phyloP scores from a whole-genome alignment of 2,329 filamentous ascomycete genomes.

The Leptographium wingfieldii region DNA sequence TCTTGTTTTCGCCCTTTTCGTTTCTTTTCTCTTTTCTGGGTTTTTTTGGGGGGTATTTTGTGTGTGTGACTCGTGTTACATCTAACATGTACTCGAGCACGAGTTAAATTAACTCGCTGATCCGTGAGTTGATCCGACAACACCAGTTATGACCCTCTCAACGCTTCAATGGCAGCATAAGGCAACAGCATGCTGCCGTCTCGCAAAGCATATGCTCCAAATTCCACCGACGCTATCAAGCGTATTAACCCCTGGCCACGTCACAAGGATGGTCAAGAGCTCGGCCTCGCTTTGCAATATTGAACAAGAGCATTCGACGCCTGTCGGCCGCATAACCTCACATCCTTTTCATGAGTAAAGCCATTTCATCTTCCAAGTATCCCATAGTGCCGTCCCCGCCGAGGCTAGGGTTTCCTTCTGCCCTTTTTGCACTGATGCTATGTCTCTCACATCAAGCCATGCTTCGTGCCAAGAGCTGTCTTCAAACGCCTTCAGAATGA shows the following conservation, averaged over 20 bases:
- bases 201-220: not conserved
- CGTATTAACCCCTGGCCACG: not conserved
- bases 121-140: not conserved
- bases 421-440: not conserved
- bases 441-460: not conserved
- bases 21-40: not conserved
- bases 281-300: not conserved
- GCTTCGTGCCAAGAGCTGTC: not conserved
- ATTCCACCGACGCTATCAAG: not conserved
- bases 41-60: not conserved
- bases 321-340: not conserved
- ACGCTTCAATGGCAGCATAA: not conserved
- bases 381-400: not conserved
- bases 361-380: not conserved
- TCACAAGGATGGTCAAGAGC: not conserved
- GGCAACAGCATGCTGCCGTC: not conserved
- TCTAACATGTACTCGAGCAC: not conserved
- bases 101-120: not conserved
- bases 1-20: not conserved
- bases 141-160: not conserved
- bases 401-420: not conserved
- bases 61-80: not conserved
- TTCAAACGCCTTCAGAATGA: conserved; percentile 4
- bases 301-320: not conserved
- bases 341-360: not conserved